phyloP scores from a whole-genome alignment of 129 eudicot genomes.

The Centella asiatica region DNA sequence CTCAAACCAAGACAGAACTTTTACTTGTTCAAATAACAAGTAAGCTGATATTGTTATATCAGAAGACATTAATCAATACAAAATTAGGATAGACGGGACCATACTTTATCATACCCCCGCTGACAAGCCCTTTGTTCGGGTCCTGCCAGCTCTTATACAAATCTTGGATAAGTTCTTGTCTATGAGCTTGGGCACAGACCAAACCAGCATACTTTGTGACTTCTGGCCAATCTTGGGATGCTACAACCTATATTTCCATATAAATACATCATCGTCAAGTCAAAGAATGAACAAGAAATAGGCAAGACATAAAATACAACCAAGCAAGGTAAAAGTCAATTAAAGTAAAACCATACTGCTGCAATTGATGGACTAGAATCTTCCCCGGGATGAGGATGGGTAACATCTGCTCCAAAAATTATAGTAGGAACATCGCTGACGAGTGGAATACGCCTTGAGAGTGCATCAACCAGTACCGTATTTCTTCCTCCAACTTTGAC shows the following conservation, averaged over 20 bases:
- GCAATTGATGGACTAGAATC: constrained; percentile 99
- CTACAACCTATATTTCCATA: constrained; percentile 53
- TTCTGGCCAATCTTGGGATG: constrained; percentile 97
- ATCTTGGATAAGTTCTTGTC: constrained; percentile 90
- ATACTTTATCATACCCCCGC: constrained; percentile 95
- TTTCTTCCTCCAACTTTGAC: constrained; percentile 98
- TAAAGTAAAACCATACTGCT: constrained; percentile 41
- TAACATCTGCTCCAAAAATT: constrained; percentile 98
- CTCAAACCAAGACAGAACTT: too few relatives aligned
- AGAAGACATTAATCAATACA: too few relatives aligned
- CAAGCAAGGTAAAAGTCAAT: background rate
- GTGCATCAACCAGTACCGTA: constrained; percentile 88
- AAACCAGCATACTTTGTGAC: constrained; percentile 83
- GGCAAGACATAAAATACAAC: background rate
- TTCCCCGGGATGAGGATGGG: constrained; percentile 98
- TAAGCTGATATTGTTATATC: too few relatives aligned
- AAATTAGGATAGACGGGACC: too few relatives aligned
- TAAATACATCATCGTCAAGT: background rate
- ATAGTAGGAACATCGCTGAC: constrained; percentile 85
- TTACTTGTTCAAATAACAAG: too few relatives aligned
- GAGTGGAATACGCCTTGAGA: constrained; percentile 72
- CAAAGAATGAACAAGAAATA: background rate
- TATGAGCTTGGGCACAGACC: constrained; percentile 90
- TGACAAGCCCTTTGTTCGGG: constrained; percentile 50
- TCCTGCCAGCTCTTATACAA: constrained; percentile 76